phyloP scores from a whole-genome alignment of 1,139 yeast species.

The Candida tropicalis region DNA sequence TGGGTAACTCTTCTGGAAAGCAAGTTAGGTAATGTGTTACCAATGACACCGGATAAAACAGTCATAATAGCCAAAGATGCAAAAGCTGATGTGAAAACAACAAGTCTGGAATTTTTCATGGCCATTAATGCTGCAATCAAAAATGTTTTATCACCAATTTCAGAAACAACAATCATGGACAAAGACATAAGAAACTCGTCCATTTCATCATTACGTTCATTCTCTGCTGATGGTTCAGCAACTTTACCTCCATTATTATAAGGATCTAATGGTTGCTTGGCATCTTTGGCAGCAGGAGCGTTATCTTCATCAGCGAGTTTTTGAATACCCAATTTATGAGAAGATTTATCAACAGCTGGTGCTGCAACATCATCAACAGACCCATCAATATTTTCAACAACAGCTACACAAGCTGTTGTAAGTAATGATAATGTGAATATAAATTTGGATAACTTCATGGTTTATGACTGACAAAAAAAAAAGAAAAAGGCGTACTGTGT shows the following conservation, averaged over 20 bases:
- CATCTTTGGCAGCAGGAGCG: conserved; percentile 29
- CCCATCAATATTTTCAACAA: conserved; percentile 7
- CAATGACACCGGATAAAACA: conserved; percentile 83
- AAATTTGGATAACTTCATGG: conserved; percentile 13
- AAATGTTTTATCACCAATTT: conserved; percentile 96
- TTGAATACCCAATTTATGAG: conserved; percentile 27
- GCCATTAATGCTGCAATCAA: conserved; percentile 98
- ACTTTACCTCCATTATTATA: conserved; percentile 8
- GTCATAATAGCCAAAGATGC: conserved; percentile 91
- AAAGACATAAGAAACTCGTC: conserved; percentile 66
- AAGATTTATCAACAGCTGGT: conserved; percentile 15
- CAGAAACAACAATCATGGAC: conserved; percentile 90
- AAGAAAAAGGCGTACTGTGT: background rate
- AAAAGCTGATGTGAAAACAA: conserved; percentile 87
- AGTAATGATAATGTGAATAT: conserved; percentile 12
- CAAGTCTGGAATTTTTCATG: conserved; percentile 81
- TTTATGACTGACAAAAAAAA: conserved; percentile 1
- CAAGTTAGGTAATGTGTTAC: conserved; percentile 86
- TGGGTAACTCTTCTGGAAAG: conserved; percentile 81
- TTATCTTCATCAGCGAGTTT: conserved; percentile 32
- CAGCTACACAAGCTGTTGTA: conserved; percentile 8
- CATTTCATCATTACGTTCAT: conserved; percentile 15
- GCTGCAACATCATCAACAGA: conserved; percentile 10
- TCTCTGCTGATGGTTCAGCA: conserved; percentile 3
- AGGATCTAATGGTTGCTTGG: conserved; percentile 29